Conservation (phyloP, 2,329 filamentous ascomycete species). For the Dactylellina drechsleri region DNA sequence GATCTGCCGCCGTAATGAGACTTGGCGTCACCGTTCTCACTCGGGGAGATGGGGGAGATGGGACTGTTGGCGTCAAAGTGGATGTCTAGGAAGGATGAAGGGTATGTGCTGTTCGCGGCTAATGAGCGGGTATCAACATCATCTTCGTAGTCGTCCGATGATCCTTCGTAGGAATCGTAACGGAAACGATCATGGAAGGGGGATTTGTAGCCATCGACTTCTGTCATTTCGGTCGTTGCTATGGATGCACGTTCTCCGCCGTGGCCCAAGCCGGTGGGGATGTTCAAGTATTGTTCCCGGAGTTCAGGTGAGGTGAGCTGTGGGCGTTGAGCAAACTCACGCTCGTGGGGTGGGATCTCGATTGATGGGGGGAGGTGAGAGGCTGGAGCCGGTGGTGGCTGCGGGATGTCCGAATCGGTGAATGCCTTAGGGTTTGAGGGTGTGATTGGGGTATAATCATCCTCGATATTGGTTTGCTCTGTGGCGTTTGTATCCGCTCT, state of each 20-base stretch:
- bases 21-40: slow-evolving; percentile 8
- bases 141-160: slow-evolving; percentile 19
- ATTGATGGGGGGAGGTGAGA: slow-evolving; percentile 23
- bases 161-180: slow-evolving; percentile 29
- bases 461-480: slow-evolving; percentile 41
- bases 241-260: slow-evolving; percentile 29
- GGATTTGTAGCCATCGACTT: slow-evolving; percentile 49
- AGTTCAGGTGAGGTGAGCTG: slow-evolving; percentile 41
- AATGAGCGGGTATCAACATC: slow-evolving; percentile 33
- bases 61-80: slow-evolving; percentile 49
- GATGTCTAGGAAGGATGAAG: slow-evolving; percentile 49
- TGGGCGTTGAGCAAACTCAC: slow-evolving; percentile 15
- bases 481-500: slow-evolving; percentile 39
- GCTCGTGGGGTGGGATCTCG: slow-evolving; percentile 36
- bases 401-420: slow-evolving; percentile 22
- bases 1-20: slow-evolving; percentile 12
- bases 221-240: slow-evolving; percentile 47
- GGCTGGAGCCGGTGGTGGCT: slow-evolving; percentile 21
- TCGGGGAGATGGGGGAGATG: slow-evolving; percentile 23
- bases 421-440: slow-evolving; percentile 43
- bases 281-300: slow-evolving; percentile 46
- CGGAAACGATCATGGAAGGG: slow-evolving; percentile 53
- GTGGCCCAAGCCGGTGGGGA: slow-evolving; percentile 13
- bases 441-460: slow-evolving; percentile 49
- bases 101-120: slow-evolving; percentile 45